These are phyloP conservation scores for Helotiales sp. DNA, from an alignment of 2,329 filamentous ascomycete genomes.

Conservation along the genomic window DNA sequence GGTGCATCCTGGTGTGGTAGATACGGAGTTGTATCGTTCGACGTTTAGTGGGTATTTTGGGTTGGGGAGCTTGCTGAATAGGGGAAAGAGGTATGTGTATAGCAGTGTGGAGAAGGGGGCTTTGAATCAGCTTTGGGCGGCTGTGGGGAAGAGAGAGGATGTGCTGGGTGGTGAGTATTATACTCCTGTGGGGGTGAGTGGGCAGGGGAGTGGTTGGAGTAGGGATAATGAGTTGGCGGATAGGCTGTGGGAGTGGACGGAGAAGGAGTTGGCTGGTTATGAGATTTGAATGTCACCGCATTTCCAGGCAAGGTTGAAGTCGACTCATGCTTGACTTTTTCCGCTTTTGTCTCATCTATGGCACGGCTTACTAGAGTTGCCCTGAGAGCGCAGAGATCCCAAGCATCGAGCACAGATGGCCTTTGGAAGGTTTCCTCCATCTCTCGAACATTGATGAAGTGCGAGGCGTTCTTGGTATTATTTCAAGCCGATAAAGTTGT, in stretches of 20 bases:
- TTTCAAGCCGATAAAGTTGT: too few species aligned
- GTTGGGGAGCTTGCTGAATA: conserved; percentile 14
- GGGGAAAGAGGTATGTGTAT: conserved; percentile 14
- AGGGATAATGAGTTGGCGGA: conserved; percentile 24
- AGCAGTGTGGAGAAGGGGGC: conserved; percentile 21
- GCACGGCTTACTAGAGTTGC: too few species aligned
- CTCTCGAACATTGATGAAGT: too few species aligned
- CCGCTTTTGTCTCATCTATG: too few species aligned
- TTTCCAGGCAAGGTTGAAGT: too few species aligned
- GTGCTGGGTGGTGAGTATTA: conserved; percentile 47
- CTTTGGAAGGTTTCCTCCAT: too few species aligned
- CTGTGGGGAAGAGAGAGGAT: conserved; percentile 10
- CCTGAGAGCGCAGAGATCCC: too few species aligned
- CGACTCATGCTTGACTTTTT: too few species aligned
- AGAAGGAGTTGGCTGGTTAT: conserved; percentile 34
- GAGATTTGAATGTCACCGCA: conserved; percentile 4
- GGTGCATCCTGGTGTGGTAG: conserved; percentile 31
- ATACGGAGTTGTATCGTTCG: conserved; percentile 20
- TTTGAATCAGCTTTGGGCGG: conserved; percentile 25
- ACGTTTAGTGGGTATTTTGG: conserved; percentile 16
- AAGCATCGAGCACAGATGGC: too few species aligned
- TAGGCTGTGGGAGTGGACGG: conserved; percentile 28
- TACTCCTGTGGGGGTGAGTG: conserved; percentile 45
- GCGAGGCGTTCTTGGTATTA: too few species aligned
- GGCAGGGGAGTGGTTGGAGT: conserved; percentile 21